Conservation (phyloP, 1,284 basidiomycete genomes). For the Moniliophthora roreri region DNA sequence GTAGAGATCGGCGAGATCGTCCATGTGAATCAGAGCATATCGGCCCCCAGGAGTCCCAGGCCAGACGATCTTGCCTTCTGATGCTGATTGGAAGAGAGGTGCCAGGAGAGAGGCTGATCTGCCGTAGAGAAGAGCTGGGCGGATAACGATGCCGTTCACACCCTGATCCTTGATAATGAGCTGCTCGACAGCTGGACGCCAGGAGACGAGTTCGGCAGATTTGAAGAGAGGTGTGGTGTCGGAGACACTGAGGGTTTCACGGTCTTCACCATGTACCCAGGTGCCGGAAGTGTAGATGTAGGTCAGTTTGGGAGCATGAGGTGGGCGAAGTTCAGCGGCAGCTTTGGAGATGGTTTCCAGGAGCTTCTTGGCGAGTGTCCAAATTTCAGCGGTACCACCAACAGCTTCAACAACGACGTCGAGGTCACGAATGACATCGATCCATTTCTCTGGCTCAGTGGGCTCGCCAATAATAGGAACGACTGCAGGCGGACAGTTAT, state of each 20-base stretch:
- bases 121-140: slow-evolving; percentile 49
- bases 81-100: slow-evolving; percentile 35
- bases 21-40: slow-evolving; percentile 43
- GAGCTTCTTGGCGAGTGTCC: slow-evolving; percentile 22
- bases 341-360: slow-evolving; percentile 34
- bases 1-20: slow-evolving; percentile 52
- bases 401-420: slow-evolving; percentile 53
- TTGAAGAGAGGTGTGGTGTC: slow-evolving; percentile 34
- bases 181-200: slow-evolving; percentile 39
- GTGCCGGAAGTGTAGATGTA: slow-evolving; percentile 52
- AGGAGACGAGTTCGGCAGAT: slow-evolving; percentile 31
- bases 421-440: slow-evolving; percentile 35
- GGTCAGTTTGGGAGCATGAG: slow-evolving; percentile 37
- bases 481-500: slow-evolving; percentile 30
- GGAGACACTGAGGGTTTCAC: slow-evolving; percentile 26
- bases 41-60: slow-evolving; percentile 41
- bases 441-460: slow-evolving; percentile 35
- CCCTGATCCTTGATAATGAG: slow-evolving; percentile 27
- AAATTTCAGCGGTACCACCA: slow-evolving; percentile 29
- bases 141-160: slow-evolving; percentile 51
- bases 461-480: slow-evolving; percentile 46
- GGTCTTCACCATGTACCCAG: slow-evolving; percentile 47
- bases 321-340: slow-evolving; percentile 30
- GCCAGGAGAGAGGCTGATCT: slow-evolving; percentile 40
- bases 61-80: slow-evolving; percentile 35